Evolutionary conservation across 2,329 filamentous ascomycete genomes (phyloP).

Genomic region (Beauveria pseudobassiana): DNA sequence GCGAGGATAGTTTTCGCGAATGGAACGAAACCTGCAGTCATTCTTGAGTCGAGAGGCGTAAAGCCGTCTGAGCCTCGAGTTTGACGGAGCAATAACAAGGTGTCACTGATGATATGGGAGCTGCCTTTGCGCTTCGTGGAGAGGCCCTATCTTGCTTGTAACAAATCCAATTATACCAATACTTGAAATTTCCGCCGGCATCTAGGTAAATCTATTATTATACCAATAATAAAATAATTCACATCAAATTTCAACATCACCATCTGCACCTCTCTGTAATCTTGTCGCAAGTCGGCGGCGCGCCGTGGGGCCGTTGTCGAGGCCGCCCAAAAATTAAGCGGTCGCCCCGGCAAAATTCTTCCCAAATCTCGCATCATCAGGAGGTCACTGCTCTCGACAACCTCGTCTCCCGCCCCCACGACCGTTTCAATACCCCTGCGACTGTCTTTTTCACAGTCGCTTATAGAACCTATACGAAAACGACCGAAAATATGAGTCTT

Average conservation of each 20-base stretch:
- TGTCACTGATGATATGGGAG: too few species aligned
- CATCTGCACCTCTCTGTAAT: too few species aligned
- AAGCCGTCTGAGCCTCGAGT: conserved; percentile 33
- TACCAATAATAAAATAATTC: too few species aligned
- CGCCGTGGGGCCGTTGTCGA: not conserved
- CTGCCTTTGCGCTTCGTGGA: too few species aligned
- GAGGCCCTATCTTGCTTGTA: not conserved
- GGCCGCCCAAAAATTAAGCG: conserved; percentile 22
- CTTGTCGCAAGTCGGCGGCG: not conserved
- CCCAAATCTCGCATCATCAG: conserved; percentile 17
- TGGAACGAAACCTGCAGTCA: conserved; percentile 37
- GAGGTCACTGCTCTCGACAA: conserved; percentile 14
- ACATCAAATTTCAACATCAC: too few species aligned
- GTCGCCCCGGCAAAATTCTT: conserved; percentile 33
- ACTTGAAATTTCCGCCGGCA: too few species aligned
- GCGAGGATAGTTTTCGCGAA: conserved; percentile 37
- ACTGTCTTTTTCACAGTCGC: not conserved
- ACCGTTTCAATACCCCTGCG: not conserved
- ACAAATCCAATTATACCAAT: not conserved
- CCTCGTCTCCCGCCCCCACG: conserved; percentile 3
- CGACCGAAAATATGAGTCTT: conserved; percentile 29
- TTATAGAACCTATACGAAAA: not conserved
- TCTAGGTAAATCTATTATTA: too few species aligned
- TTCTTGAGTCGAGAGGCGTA: conserved; percentile 34
- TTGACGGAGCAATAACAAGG: not conserved